Evolutionary conservation across 2,329 filamentous ascomycete species (phyloP).

Genomic region (Calonectria montana): DNA sequence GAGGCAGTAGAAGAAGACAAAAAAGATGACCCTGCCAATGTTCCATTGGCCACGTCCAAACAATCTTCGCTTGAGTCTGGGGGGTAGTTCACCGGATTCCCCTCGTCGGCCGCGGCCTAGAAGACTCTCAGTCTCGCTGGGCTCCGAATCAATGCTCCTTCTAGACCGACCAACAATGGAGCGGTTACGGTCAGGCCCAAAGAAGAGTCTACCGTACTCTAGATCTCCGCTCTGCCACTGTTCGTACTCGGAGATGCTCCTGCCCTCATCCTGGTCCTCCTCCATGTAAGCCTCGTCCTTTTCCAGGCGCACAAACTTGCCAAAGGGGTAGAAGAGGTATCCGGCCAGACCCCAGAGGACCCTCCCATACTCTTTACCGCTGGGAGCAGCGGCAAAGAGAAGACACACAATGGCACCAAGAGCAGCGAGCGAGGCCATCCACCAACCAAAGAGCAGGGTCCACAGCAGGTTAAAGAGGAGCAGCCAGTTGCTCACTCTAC

Average conservation of each 20-base stretch:
- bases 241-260: conserved; percentile 98
- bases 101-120: conserved; percentile 71
- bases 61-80: conserved; percentile 78
- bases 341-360: conserved; percentile 85
- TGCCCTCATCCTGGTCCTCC: conserved; percentile 94
- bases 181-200: conserved; percentile 82
- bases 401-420: conserved; percentile 83
- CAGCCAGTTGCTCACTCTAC: conserved; percentile 85
- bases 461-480: conserved; percentile 90
- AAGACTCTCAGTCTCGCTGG: conserved; percentile 89
- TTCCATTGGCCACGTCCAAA: conserved; percentile 98
- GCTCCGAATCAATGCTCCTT: conserved; percentile 86
- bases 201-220: conserved; percentile 95
- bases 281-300: conserved; percentile 94
- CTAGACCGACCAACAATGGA: conserved; percentile 89
- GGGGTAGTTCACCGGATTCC: conserved; percentile 56
- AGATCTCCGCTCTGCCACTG: conserved; percentile 98
- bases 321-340: conserved; percentile 96
- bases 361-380: conserved; percentile 85
- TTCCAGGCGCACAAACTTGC: conserved; percentile 92
- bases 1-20: conserved; percentile 93
- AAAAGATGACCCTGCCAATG: conserved; percentile 93
- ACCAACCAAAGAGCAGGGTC: conserved; percentile 96
- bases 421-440: conserved; percentile 83
- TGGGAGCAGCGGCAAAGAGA: conserved; percentile 80